Evolutionary conservation across 768 basidiomycete genomes (phyloP).

Genomic region (Mycena capillaripes): DNA sequence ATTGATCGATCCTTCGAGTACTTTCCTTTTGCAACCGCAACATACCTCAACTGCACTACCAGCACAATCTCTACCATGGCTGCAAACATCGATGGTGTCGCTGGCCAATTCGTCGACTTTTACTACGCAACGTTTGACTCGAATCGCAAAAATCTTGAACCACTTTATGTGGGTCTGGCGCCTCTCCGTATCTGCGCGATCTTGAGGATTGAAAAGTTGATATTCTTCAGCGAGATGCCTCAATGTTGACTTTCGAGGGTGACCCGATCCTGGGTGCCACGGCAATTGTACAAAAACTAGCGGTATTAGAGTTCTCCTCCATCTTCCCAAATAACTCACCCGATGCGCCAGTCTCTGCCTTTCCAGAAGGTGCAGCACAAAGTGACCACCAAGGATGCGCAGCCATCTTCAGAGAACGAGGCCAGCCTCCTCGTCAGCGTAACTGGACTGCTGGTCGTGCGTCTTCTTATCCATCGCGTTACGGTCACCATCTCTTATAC

Average conservation of each 20-base stretch:
- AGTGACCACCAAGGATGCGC: slow-evolving; percentile 87
- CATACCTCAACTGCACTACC: background rate
- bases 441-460: slow-evolving; percentile 86
- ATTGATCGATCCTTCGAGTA: background rate
- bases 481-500: background rate
- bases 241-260: slow-evolving; percentile 91
- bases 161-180: slow-evolving; percentile 81
- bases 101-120: slow-evolving; percentile 83
- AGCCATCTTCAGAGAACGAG: slow-evolving; percentile 76
- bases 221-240: slow-evolving; percentile 73
- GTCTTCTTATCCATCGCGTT: slow-evolving; percentile 39
- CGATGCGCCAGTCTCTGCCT: slow-evolving; percentile 64
- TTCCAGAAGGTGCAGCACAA: slow-evolving; percentile 88
- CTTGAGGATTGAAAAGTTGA: slow-evolving; percentile 32
- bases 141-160: slow-evolving; percentile 65
- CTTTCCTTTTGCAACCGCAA: background rate
- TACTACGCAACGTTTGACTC: slow-evolving; percentile 88
- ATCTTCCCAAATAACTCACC: background rate
- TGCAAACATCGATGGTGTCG: slow-evolving; percentile 76
- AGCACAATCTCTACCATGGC: slow-evolving; percentile 62
- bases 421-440: slow-evolving; percentile 85
- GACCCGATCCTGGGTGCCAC: slow-evolving; percentile 65
- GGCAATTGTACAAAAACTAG: slow-evolving; percentile 80
- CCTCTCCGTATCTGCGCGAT: slow-evolving; percentile 41
- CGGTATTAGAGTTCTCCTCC: background rate